Percentiles rank a stretch among this genome's conserved stretches.
Conservation (phyloP, 768 basidiomycete species). For the Russula sp. region DNA sequence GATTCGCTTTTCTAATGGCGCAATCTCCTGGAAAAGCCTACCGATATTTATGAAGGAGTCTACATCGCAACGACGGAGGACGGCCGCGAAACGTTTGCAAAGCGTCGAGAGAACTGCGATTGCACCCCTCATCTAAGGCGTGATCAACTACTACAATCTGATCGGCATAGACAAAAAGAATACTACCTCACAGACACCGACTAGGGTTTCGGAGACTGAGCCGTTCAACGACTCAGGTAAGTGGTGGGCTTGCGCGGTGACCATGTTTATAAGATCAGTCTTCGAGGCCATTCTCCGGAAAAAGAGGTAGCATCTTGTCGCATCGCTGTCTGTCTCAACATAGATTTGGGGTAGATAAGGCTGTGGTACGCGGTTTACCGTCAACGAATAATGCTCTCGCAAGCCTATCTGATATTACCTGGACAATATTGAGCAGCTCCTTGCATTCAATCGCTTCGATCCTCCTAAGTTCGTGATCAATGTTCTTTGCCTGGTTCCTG, state of each 20-base stretch:
- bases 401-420: constrained; percentile 40
- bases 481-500: constrained; percentile 84
- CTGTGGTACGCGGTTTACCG: constrained; percentile 34
- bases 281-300: constrained; percentile 88
- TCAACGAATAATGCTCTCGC: background rate
- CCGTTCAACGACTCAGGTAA: constrained; percentile 83
- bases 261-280: constrained; percentile 75
- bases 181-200: constrained; percentile 90
- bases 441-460: constrained; percentile 79
- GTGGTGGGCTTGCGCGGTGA: constrained; percentile 77
- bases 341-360: constrained; percentile 91
- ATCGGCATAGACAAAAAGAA: background rate
- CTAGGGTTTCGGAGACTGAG: constrained; percentile 74
- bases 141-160: constrained; percentile 1
- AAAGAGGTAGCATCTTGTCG: constrained; percentile 85
- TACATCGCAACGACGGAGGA: constrained; percentile 74
- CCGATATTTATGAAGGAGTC: constrained; percentile 84
- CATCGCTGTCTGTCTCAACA: constrained; percentile 81
- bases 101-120: constrained; percentile 74
- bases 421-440: constrained; percentile 77
- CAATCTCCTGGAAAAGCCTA: constrained; percentile 75
- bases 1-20: constrained; percentile 83
- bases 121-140: constrained; percentile 69
- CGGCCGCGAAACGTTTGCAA: constrained; percentile 85
- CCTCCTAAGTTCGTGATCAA: constrained; percentile 84